A percentile compares a stretch with the other conserved stretches of the same genome.
phyloP scores from a whole-genome alignment of 163 green algal genomes.

The Volvox carteri region DNA sequence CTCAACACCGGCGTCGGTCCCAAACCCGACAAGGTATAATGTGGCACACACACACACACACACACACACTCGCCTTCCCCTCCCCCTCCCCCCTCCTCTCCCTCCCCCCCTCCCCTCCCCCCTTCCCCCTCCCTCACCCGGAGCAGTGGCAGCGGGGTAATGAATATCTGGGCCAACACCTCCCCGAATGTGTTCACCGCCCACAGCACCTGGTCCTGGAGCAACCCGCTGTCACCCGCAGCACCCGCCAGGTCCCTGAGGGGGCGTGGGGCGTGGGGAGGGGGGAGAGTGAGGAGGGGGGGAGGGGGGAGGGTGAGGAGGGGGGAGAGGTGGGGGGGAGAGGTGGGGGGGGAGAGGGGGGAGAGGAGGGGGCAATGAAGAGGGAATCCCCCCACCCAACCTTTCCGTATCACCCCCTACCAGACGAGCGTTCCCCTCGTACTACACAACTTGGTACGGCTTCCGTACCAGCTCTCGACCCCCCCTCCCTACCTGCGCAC shows the following conservation, averaged over 20 bases:
- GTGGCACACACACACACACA: not conserved
- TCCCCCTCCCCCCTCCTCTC: not conserved
- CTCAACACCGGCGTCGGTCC: too few relatives aligned
- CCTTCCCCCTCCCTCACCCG: not conserved
- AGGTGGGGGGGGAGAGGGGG: too few relatives aligned
- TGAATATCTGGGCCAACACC: conserved; percentile 73
- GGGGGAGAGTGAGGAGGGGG: not conserved
- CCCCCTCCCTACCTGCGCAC: conserved; percentile 42
- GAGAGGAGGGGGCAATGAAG: too few relatives aligned
- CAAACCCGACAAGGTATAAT: too few relatives aligned
- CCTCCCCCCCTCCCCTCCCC: not conserved
- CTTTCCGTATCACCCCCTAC: too few relatives aligned
- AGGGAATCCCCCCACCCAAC: too few relatives aligned
- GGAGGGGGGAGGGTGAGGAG: not conserved
- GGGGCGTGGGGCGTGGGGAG: not conserved
- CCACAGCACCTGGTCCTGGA: conserved; percentile 70
- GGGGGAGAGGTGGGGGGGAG: too few relatives aligned
- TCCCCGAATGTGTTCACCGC: conserved; percentile 79
- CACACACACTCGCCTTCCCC: not conserved
- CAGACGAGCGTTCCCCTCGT: too few relatives aligned
- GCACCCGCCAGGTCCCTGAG: conserved; percentile 55
- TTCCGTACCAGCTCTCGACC: too few relatives aligned
- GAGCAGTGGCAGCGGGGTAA: conserved; percentile 76
- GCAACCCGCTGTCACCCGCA: conserved; percentile 31
- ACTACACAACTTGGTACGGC: too few relatives aligned